A percentile compares a stretch with the other conserved stretches of the same genome.
phyloP scores from a whole-genome alignment of 768 basidiomycete species.

The Terana coerulea region DNA sequence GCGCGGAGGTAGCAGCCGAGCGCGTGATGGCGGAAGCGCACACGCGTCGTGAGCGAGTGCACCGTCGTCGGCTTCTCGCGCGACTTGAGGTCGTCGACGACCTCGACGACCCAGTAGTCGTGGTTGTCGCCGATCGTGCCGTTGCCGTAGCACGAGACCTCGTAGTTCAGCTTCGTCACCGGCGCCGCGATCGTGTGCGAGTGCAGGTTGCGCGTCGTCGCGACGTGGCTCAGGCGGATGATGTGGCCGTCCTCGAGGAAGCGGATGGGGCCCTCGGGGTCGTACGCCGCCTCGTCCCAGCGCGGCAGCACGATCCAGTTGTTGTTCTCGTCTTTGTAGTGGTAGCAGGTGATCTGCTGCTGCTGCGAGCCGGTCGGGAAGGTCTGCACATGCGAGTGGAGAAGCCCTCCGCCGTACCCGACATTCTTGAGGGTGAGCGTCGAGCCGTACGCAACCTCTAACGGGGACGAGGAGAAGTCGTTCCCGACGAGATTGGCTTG shows the following conservation, averaged over 20 bases:
- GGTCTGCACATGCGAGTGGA: constrained; percentile 96
- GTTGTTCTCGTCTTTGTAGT: constrained; percentile 99
- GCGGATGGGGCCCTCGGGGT: constrained; percentile 62
- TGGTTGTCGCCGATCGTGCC: constrained; percentile 79
- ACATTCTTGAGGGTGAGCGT: constrained; percentile 93
- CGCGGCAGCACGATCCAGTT: constrained; percentile 77
- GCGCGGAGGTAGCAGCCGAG: constrained; percentile 89
- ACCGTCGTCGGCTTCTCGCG: constrained; percentile 62
- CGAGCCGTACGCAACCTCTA: constrained; percentile 92
- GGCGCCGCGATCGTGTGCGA: constrained; percentile 89
- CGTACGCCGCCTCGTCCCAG: constrained; percentile 71
- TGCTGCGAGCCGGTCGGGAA: constrained; percentile 89
- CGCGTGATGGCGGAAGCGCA: constrained; percentile 75
- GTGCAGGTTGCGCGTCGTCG: constrained; percentile 90
- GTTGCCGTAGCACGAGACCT: constrained; percentile 95
- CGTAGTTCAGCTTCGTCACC: constrained; percentile 81
- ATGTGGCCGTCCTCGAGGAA: constrained; percentile 75
- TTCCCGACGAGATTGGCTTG: constrained; percentile 95
- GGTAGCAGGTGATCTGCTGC: constrained; percentile 98
- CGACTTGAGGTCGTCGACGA: constrained; percentile 84
- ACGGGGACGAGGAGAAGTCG: constrained; percentile 87
- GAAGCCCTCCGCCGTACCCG: constrained; percentile 94
- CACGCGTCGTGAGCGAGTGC: constrained; percentile 85
- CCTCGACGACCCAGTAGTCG: constrained; percentile 91
- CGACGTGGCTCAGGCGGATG: constrained; percentile 74